phyloP scores from a whole-genome alignment of 1,284 basidiomycete species.

The Quambalaria eucalypti region DNA sequence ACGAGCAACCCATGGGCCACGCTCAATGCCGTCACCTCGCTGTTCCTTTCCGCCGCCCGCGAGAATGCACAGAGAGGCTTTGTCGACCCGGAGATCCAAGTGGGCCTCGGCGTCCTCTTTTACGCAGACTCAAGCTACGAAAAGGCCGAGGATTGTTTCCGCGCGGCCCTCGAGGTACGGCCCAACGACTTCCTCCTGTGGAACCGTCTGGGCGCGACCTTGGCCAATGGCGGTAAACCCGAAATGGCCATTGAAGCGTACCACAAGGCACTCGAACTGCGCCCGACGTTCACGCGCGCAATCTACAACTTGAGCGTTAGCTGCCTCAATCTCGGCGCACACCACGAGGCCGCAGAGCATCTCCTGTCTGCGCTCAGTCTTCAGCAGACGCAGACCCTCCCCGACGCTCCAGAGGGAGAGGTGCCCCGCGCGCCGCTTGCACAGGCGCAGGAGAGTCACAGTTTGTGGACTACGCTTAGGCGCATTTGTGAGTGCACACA shows the following conservation, averaged over 20 bases:
- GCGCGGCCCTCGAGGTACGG: constrained; percentile 66
- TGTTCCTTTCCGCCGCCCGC: constrained; percentile 76
- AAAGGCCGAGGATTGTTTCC: constrained; percentile 80
- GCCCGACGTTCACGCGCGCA: constrained; percentile 91
- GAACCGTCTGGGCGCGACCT: constrained; percentile 89
- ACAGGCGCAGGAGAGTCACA: constrained; percentile 47
- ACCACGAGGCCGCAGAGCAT: constrained; percentile 93
- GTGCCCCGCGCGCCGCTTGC: constrained; percentile 18
- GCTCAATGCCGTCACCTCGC: constrained; percentile 69
- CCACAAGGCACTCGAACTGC: constrained; percentile 78
- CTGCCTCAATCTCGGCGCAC: constrained; percentile 91
- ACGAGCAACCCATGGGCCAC: constrained; percentile 67
- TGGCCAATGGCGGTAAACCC: constrained; percentile 88
- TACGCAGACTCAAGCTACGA: constrained; percentile 74
- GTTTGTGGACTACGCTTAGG: constrained; percentile 85
- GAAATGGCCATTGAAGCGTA: constrained; percentile 95
- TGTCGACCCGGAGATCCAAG: constrained; percentile 86
- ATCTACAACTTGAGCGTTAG: constrained; percentile 97
- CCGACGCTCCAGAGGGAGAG: constrained; percentile 33
- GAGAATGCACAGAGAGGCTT: constrained; percentile 51
- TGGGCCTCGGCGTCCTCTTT: constrained; percentile 84
- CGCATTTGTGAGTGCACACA: constrained; percentile 55
- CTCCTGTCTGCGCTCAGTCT: constrained; percentile 83
- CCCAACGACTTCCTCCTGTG: constrained; percentile 90
- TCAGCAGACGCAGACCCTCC: constrained; percentile 53